Base-by-base conservation (phyloP, 2,329 filamentous ascomycete genomes). In the Dothiorella sarmentorum region DNA sequence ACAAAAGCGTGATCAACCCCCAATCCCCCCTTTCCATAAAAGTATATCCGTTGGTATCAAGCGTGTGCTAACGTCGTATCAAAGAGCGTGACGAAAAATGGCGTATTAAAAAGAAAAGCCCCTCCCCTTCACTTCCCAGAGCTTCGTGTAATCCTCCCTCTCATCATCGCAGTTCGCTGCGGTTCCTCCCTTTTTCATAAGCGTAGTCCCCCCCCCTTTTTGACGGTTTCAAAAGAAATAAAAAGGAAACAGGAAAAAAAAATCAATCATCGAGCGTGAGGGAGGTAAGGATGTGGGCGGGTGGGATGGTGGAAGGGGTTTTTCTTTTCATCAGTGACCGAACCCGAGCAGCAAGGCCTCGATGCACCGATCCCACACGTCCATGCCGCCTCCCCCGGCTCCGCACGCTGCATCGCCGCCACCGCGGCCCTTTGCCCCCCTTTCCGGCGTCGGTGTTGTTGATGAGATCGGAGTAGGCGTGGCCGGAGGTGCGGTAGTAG, bases 321-420 rank as follows among this genome's bases (percentile, higher is more conserved):
- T 31, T 31, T 7, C 7, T 7, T 11, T 11, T 11, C 29, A 6
- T 53, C 35, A 53, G 17, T 29, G 49, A 18, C 49, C 49, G 33
- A 53, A 24, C 22, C 49, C 49, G 33, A 53, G 11, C n/a, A 53
- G 40, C 17, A 53, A 35, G 15, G 33, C 33, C 17, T 40, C 49
- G 49, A 53, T 37, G n/a, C 49, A 53, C 35, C 49, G 49, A 31
- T 53, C 49, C 49, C 49, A 53, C 49, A 53, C 49, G 24, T 53
- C 49, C 49, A 53, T 53, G 7, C 49, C 49, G 17, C 33, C 17
- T n/a, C 33, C 35, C 22, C 49, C 49, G 5, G 22, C 49, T 26
- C 49, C 49, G 24, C 49, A 40, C 33, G 11, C 11, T 7, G 33
- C 33, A 3, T 53, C 35, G 31, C 35, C 22, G 11, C 24, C 43